Conservation (phyloP, 495 filamentous ascomycete species). For the Hypoxylon cercidicola region DNA sequence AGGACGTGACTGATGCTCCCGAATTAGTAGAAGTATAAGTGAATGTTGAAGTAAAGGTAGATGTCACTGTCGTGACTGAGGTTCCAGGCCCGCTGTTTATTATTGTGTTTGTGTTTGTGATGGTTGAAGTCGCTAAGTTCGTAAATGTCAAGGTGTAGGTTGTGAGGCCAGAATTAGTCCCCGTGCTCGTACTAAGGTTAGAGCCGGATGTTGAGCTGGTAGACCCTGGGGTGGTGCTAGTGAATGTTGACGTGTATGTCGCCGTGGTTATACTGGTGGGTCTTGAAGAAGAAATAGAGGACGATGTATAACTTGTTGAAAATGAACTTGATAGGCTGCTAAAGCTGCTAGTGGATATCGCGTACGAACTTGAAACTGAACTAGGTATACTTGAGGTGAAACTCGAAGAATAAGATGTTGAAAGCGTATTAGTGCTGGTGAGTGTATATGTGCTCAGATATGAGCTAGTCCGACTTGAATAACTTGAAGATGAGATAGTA, state of each 20-base stretch:
- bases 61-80: background rate
- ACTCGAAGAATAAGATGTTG: constrained; percentile 3
- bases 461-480: constrained; percentile 5
- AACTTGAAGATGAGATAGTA: constrained; percentile 14
- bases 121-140: no score
- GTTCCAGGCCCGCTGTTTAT: background rate
- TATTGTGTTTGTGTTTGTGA: background rate
- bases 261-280: background rate
- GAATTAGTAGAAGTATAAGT: constrained; percentile 10
- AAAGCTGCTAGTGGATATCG: background rate
- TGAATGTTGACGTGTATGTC: no score
- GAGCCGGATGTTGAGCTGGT: background rate
- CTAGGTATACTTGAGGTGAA: constrained; percentile 9
- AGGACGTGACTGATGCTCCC: constrained; percentile 8
- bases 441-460: background rate
- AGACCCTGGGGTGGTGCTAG: background rate
- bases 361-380: constrained; percentile 7
- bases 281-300: constrained; percentile 3
- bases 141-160: constrained; percentile 7
- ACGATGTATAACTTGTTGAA: background rate
- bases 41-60: constrained; percentile 8
- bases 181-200: constrained; percentile 2
- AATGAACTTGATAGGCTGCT: background rate
- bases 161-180: background rate
- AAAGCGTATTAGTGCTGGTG: background rate